Evolutionary conservation across 2,329 filamentous ascomycete genomes (phyloP).

Genomic region (Graphilbum fragrans): DNA sequence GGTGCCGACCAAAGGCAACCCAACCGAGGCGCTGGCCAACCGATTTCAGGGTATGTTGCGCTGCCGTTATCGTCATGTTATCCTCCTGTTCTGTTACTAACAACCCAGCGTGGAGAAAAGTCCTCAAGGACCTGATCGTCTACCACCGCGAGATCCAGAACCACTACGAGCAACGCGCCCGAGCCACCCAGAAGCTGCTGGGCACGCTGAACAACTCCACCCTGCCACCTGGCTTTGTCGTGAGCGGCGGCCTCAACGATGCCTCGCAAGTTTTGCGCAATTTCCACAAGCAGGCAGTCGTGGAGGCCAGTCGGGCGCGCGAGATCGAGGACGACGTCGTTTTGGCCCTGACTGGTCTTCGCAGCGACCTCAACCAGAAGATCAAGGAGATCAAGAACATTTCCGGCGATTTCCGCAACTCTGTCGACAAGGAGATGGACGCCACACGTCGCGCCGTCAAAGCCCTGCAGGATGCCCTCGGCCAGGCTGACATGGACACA

Average conservation of each 20-base stretch:
- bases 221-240: slow-evolving; percentile 63
- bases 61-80: slow-evolving; percentile 3
- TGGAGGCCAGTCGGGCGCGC: slow-evolving; percentile 75
- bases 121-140: slow-evolving; percentile 84
- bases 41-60: slow-evolving; percentile 76
- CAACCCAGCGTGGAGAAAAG: slow-evolving; percentile 75
- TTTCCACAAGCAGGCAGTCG: slow-evolving; percentile 70
- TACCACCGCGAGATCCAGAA: slow-evolving; percentile 89
- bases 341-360: slow-evolving; percentile 68
- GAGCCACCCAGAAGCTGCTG: slow-evolving; percentile 69
- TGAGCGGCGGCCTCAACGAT: slow-evolving; percentile 75
- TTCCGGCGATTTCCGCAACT: slow-evolving; percentile 92
- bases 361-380: slow-evolving; percentile 85
- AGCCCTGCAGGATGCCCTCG: slow-evolving; percentile 68
- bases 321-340: slow-evolving; percentile 92
- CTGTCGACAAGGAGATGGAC: slow-evolving; percentile 91
- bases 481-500: slow-evolving; percentile 67
- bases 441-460: slow-evolving; percentile 67
- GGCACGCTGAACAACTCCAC: slow-evolving; percentile 73
- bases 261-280: slow-evolving; percentile 68
- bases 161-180: slow-evolving; percentile 77
- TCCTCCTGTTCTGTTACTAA: slow-evolving; percentile 1
- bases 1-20: slow-evolving; percentile 74
- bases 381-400: slow-evolving; percentile 97
- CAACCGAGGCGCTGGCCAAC: slow-evolving; percentile 76